Conservation (phyloP, 129 eudicot genomes). For the Erigeron canadensis region DNA sequence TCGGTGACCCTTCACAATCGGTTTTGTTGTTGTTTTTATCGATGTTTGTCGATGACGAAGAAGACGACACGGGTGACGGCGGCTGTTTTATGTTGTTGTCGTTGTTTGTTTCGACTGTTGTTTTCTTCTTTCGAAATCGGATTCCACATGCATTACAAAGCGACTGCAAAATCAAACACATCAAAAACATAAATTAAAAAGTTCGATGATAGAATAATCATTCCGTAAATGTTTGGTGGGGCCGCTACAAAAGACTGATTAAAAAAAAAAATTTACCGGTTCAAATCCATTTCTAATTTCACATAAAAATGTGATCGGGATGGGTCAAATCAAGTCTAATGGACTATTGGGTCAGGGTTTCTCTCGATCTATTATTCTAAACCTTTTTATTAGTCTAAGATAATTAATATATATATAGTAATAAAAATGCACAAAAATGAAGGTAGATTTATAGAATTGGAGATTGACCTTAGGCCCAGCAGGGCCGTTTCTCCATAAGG, state of each 20-base stretch:
- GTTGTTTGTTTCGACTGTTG: slow-evolving; percentile 2
- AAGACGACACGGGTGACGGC: background rate
- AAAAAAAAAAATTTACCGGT: too few species aligned
- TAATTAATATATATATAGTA: too few species aligned
- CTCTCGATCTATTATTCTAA: too few species aligned
- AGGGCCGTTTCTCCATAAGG: slow-evolving; percentile 80
- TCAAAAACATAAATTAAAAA: background rate
- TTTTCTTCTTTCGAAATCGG: slow-evolving; percentile 49
- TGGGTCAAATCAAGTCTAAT: too few species aligned
- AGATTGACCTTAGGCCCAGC: slow-evolving; percentile 59
- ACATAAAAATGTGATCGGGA: too few species aligned
- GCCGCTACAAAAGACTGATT: too few species aligned
- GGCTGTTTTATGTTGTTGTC: slow-evolving; percentile 28
- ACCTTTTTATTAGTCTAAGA: too few species aligned
- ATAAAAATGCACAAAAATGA: too few species aligned
- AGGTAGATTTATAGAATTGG: too few species aligned
- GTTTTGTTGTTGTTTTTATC: background rate
- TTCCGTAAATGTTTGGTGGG: too few species aligned
- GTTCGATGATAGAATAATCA: background rate
- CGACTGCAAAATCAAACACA: slow-evolving; percentile 42
- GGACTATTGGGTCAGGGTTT: too few species aligned
- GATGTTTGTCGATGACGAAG: background rate
- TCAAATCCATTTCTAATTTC: too few species aligned
- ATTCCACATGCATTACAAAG: slow-evolving; percentile 87
- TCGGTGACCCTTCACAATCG: background rate